Conservation (phyloP, 2,329 filamentous ascomycete species). For the Ophiostoma novo-ulmi region DNA sequence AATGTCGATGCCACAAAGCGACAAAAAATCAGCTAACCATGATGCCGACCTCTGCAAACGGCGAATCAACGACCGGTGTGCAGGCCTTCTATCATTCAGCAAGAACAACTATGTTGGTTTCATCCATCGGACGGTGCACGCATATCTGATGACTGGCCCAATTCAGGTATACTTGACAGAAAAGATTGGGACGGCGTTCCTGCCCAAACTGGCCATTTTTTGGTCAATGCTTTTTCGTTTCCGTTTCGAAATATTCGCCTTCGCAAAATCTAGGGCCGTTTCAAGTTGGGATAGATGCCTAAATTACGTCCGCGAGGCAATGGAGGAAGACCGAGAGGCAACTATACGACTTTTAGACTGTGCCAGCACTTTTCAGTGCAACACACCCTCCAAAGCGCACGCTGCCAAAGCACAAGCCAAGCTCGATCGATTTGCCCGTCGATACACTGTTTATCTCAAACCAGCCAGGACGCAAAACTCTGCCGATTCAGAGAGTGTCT, state of each 20-base stretch:
- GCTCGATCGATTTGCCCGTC: neutral
- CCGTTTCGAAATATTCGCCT: neutral
- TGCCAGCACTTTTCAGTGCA: neutral
- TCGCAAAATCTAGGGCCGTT: neutral
- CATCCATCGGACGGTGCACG: conserved; percentile 1
- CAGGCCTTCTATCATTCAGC: neutral
- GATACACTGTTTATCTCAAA: neutral
- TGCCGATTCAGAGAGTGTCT: neutral
- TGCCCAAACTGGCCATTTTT: neutral
- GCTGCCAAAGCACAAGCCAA: neutral
- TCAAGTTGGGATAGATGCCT: neutral
- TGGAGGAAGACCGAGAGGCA: neutral
- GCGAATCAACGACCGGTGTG: neutral
- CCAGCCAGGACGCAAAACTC: neutral
- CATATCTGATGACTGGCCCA: neutral
- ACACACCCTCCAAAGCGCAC: neutral
- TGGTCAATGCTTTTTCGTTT: neutral
- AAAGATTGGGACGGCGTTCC: neutral
- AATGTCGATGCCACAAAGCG: neutral
- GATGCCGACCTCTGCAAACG: neutral
- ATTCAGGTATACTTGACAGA: neutral
- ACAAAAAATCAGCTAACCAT: neutral
- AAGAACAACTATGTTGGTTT: neutral
- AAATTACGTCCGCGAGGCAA: neutral
- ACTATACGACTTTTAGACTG: neutral